Evolutionary conservation across 345 rosid genomes (phyloP).

Genomic region (Diplotaxis tenuifolia): DNA sequence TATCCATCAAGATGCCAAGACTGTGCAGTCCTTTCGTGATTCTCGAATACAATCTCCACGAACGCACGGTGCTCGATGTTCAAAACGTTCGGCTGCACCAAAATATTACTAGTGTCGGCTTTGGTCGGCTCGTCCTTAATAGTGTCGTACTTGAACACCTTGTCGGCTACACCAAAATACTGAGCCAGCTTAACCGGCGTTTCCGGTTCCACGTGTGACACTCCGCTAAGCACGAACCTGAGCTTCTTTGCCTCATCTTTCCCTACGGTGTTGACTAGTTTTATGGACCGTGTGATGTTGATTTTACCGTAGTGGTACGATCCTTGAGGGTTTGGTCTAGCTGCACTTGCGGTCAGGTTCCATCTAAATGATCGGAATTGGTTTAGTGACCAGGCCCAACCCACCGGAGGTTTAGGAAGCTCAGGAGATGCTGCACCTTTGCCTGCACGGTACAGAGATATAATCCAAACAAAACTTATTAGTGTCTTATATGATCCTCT

Average conservation of each 20-base stretch:
- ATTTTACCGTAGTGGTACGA: conserved; percentile 71
- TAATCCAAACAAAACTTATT: neutral
- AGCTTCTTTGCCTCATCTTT: conserved; percentile 39
- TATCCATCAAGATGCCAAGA: conserved; percentile 65
- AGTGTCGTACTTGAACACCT: conserved; percentile 48
- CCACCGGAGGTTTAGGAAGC: conserved; percentile 46
- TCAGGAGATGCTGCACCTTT: conserved; percentile 41
- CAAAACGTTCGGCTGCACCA: conserved; percentile 45
- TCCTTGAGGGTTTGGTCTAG: conserved; percentile 88
- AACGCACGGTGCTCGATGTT: conserved; percentile 56
- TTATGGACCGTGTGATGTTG: conserved; percentile 55
- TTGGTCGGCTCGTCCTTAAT: conserved; percentile 41
- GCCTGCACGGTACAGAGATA: conserved; percentile 25
- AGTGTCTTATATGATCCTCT: neutral
- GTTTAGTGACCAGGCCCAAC: conserved; percentile 73
- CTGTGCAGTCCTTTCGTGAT: conserved; percentile 54
- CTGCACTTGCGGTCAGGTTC: conserved; percentile 78
- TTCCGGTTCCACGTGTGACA: conserved; percentile 45
- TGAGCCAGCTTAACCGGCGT: conserved; percentile 60
- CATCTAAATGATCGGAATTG: conserved; percentile 72
- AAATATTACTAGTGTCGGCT: neutral
- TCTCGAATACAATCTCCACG: conserved; percentile 66
- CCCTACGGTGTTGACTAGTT: conserved; percentile 40
- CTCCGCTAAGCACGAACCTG: conserved; percentile 52
- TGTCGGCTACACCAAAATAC: conserved; percentile 41